Evolutionary conservation across 129 eudicot species (phyloP).

Genomic region (Tanacetum coccineum): DNA sequence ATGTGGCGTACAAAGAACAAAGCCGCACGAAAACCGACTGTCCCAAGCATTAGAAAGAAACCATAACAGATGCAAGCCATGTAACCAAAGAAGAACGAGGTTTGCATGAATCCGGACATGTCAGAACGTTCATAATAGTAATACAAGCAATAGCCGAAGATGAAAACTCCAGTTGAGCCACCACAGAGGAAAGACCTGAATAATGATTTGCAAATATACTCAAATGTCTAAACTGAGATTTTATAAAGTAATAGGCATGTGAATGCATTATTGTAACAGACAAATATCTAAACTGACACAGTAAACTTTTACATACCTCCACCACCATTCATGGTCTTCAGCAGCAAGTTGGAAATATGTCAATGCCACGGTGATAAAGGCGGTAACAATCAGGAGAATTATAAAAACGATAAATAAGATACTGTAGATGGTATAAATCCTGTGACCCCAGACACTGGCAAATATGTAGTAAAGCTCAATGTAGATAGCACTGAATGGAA

Average conservation of each 20-base stretch:
- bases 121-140: constrained; percentile 63
- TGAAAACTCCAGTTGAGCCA: constrained; percentile 67
- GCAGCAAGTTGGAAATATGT: constrained; percentile 90
- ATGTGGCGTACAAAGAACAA: constrained; percentile 70
- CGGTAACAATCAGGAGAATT: constrained; percentile 70
- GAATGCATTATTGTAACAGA: not conserved
- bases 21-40: constrained; percentile 60
- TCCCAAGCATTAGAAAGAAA: constrained; percentile 73
- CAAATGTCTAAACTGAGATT: not conserved
- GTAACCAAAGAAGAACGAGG: constrained; percentile 74
- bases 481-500: constrained; percentile 84
- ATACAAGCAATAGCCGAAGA: constrained; percentile 63
- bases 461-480: constrained; percentile 82
- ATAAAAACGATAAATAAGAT: constrained; percentile 75
- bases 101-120: constrained; percentile 83
- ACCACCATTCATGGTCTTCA: constrained; percentile 93
- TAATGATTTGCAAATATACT: not conserved
- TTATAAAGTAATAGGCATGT: not conserved
- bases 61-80: constrained; percentile 79
- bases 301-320: constrained; percentile 49
- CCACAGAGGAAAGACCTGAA: constrained; percentile 71
- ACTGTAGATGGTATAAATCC: constrained; percentile 81
- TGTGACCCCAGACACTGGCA: constrained; percentile 93
- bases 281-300: too few relatives aligned
- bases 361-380: constrained; percentile 75